Evolutionary conservation across 805 yeast species (phyloP), one percentile per base, ranked within the genome.

Genomic region (Jamesozyma jinghongensis): DNA sequence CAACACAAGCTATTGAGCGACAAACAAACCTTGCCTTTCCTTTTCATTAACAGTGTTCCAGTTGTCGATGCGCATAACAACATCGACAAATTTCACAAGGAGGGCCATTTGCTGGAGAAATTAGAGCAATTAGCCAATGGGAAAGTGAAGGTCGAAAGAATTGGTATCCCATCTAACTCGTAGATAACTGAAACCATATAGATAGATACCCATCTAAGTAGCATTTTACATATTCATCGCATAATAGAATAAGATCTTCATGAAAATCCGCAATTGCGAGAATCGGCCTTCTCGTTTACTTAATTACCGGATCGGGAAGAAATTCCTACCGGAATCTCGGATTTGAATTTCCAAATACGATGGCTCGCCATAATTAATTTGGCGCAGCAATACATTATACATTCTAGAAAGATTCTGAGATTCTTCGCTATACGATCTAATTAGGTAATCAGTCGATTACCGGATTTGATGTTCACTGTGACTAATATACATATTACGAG

Each of bases 1-100:
- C 28, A 36, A 14, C 38, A 43, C 14, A 46, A 46, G 36, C 12
- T 39, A 14, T 28, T 51, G 19, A 12, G 25, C 10, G 19, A 37
- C 5, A 28, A 20, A 20, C 14, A 29, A 5, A 16, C 32, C 12
- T 28, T 42, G 8, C 62, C 62, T 2, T 57, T 49, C 40, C 40
- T 57, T 17, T 54, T 57, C 36, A 44, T 57, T 35, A 56, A 57
- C 37, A 52, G 53, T 26, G 40, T 54, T n/a, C 42, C 54, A 14
- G 48, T 51, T 17, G 36, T 38, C 8, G 43, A 43, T 25, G 29
- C 10, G 6, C 10, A 40, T 11, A 49, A 50, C 5, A 37, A 39
- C 35, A 43, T 55, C 32, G 40, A 41, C 19, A 38, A 39, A 10
- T 36, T 37, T 14, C 54, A 55, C 39, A 22, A 34, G n/a, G 42